Evolutionary conservation across 257 asterid genomes (phyloP).

Genomic region (Nyctanthes arbortristis): DNA sequence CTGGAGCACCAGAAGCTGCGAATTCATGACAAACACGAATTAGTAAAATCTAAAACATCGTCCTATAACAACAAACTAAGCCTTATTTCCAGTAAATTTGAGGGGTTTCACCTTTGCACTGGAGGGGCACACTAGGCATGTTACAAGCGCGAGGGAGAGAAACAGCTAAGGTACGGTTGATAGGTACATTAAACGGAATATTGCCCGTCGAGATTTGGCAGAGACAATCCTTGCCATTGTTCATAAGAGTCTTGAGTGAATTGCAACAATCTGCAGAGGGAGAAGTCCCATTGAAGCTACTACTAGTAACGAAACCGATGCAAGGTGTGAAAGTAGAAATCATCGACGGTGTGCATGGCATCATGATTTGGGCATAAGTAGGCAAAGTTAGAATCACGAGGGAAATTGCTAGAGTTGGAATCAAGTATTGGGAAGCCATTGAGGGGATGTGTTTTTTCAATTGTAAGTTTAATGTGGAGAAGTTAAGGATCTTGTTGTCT

Average conservation of each 20-base stretch:
- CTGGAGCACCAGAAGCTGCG: constrained; percentile 47
- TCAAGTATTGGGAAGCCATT: constrained; percentile 28
- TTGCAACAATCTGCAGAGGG: constrained; percentile 66
- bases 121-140: constrained; percentile 62
- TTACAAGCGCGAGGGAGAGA: constrained; percentile 81
- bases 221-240: constrained; percentile 64
- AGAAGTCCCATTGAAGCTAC: constrained; percentile 38
- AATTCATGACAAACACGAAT: not conserved
- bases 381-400: constrained; percentile 23
- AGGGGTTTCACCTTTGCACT: constrained; percentile 55
- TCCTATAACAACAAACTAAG: not conserved
- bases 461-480: constrained; percentile 1
- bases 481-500: not conserved
- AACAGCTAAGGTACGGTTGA: constrained; percentile 58
- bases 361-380: constrained; percentile 43
- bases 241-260: constrained; percentile 65
- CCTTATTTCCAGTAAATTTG: no score
- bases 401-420: constrained; percentile 28
- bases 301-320: constrained; percentile 37
- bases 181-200: constrained; percentile 56
- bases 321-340: constrained; percentile 60
- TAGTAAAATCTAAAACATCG: not conserved
- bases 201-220: constrained; percentile 63
- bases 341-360: constrained; percentile 60
- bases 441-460: not conserved